phyloP scores from a whole-genome alignment of 2,329 filamentous ascomycete species.

The Pestalotiopsis sp. region DNA sequence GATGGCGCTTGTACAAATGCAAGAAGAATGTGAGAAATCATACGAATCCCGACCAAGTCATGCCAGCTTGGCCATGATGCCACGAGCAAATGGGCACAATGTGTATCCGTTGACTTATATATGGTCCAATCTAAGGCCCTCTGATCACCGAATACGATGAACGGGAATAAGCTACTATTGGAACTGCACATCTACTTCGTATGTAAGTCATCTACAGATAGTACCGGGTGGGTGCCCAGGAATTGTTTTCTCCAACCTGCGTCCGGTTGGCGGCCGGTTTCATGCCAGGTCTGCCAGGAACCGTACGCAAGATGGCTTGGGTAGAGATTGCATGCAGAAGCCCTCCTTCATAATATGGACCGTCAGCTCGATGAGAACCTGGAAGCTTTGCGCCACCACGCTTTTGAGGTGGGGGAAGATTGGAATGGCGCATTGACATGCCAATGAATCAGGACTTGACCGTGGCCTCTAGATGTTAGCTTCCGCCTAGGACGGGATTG shows the following conservation, averaged over 20 bases:
- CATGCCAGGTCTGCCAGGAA: background rate
- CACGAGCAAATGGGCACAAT: background rate
- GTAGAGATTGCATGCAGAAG: background rate
- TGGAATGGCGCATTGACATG: background rate
- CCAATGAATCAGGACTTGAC: background rate
- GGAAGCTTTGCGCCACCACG: background rate
- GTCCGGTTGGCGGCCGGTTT: background rate
- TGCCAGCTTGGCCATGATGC: background rate
- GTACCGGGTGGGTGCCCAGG: background rate
- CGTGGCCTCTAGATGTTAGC: background rate
- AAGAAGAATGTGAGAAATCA: background rate
- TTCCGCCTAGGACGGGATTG: conserved; percentile 14
- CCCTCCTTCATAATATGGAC: background rate
- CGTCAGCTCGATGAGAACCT: background rate
- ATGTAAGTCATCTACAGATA: background rate
- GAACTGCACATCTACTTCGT: background rate
- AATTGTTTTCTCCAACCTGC: background rate
- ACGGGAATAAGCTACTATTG: background rate
- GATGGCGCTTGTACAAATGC: background rate
- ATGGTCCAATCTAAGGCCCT: background rate
- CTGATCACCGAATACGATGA: background rate
- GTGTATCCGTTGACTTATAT: background rate
- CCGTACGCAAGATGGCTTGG: background rate
- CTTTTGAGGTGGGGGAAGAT: background rate
- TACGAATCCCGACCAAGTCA: background rate